Evolutionary conservation across 164 flowering plant genomes (phyloP), one percentile per base, ranked within the genome.

Genomic region (Brasenia schreberi): DNA sequence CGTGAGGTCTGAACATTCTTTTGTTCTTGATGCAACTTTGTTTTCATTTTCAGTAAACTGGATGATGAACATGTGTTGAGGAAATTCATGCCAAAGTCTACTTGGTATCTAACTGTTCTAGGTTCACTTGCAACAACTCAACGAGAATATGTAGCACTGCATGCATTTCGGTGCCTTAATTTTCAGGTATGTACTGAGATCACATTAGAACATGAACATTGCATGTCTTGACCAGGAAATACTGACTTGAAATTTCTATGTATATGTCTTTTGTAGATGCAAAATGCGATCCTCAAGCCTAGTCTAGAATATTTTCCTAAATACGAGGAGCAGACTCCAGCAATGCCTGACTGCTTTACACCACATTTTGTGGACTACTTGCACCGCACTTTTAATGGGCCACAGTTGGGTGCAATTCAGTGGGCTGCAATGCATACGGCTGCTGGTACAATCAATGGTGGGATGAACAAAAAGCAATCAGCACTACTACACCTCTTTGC

Each of bases 391-490:
- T 94, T 94, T 64, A 94, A 94, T 76, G 86, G 74, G 5, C 99
- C 99, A 23, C 99, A 94, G 73, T 81, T 94, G 66, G 77, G 85
- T 64, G 99, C 99, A 62, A 94, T 94, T 71, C 92, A 94, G 45
- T 89, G 97, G 99, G 99, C 99, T 19, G 99, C 99, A 18, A 91
- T 81, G 83, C 99, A 94, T 72, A 94, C 99, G 16, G 96, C 96
- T 64, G 99, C 99, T 42, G 96, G 99, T 76, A 87, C 97, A 18
- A 79, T 78, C 69, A 82, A 83, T 76, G 23, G 44, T 39, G 89
- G 86, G 60, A 59, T 59, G 23, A 71, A 81, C 45, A 94, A 89
- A 81, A 89, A 79, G 79, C 98, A 88, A 78, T 75, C 97, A 94
- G 79, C 99, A 85, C 65, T 94, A 91, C 70, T 91, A 91, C 69